Evolutionary conservation across 1,284 basidiomycete species (phyloP).

Genomic region (Volvariella surrecta): DNA sequence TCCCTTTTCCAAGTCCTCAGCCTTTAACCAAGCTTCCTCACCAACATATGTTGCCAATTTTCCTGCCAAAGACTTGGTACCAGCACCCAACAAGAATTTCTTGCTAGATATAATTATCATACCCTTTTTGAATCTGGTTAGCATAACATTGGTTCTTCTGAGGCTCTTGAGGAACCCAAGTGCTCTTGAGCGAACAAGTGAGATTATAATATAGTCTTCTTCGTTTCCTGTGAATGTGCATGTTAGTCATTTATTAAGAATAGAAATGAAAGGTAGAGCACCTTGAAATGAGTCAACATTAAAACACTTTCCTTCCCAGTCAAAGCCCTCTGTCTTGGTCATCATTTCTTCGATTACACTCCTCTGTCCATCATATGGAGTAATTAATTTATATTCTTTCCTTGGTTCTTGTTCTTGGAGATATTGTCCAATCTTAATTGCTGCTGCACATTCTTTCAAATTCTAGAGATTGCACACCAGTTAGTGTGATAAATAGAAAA

Average conservation of each 20-base stretch:
- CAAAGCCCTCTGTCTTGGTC: slow-evolving; percentile 29
- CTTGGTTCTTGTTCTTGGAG: slow-evolving; percentile 31
- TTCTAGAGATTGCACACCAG: slow-evolving; percentile 30
- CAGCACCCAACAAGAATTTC: slow-evolving; percentile 42
- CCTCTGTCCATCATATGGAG: slow-evolving; percentile 64
- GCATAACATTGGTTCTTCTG: slow-evolving; percentile 62
- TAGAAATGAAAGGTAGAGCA: slow-evolving; percentile 11
- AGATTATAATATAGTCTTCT: slow-evolving; percentile 52
- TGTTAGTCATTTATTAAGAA: slow-evolving; percentile 7
- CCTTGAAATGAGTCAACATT: slow-evolving; percentile 65
- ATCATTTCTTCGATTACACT: slow-evolving; percentile 39
- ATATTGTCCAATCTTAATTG: slow-evolving; percentile 32
- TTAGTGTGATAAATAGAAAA: slow-evolving; percentile 5
- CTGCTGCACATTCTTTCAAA: slow-evolving; percentile 32
- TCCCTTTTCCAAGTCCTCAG: slow-evolving; percentile 31
- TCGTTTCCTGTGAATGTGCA: slow-evolving; percentile 45
- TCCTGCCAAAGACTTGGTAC: slow-evolving; percentile 40
- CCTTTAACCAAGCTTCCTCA: slow-evolving; percentile 27
- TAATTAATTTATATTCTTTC: slow-evolving; percentile 51
- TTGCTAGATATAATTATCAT: slow-evolving; percentile 59
- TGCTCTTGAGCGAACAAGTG: slow-evolving; percentile 46
- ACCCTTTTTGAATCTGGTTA: slow-evolving; percentile 56
- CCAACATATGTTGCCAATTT: slow-evolving; percentile 33
- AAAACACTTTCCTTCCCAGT: slow-evolving; percentile 54
- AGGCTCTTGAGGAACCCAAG: slow-evolving; percentile 51